A percentile compares a stretch with the other conserved stretches of the same genome.
Evolutionary conservation across 139 green algal genomes (phyloP).

Genomic region (Limnomonas spitsbergensis): DNA sequence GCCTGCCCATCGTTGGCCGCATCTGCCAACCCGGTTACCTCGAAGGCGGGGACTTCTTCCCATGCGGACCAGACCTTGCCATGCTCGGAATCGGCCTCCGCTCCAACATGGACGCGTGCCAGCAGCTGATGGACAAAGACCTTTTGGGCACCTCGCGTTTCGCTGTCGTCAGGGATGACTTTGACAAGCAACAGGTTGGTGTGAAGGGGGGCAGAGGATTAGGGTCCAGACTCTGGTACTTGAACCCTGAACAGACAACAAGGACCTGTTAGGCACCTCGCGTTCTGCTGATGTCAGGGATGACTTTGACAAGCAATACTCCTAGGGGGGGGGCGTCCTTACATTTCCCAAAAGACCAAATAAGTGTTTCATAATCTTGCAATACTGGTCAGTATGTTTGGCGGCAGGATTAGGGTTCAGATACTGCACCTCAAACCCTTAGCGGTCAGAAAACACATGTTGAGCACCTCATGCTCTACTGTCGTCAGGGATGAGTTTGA

Average conservation of each 20-base stretch:
- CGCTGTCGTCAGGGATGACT: conserved; percentile 87
- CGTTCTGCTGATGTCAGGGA: conserved; percentile 84
- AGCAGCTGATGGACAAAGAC: conserved; percentile 85
- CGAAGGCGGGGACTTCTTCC: conserved; percentile 68
- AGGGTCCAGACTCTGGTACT: neutral
- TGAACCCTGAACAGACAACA: conserved; percentile 20
- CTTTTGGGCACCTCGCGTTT: conserved; percentile 78
- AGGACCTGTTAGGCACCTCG: conserved; percentile 77
- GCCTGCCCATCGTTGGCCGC: conserved; percentile 71
- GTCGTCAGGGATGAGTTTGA: too few relatives aligned
- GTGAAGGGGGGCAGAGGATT: too few relatives aligned
- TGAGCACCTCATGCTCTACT: too few relatives aligned
- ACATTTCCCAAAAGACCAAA: too few relatives aligned
- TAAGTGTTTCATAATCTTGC: too few relatives aligned
- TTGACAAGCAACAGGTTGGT: conserved; percentile 79
- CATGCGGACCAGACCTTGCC: conserved; percentile 60
- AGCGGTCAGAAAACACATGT: too few relatives aligned
- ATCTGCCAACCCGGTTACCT: conserved; percentile 77
- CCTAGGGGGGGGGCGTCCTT: too few relatives aligned
- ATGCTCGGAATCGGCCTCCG: conserved; percentile 88
- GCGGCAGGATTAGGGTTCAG: too few relatives aligned
- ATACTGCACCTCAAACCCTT: too few relatives aligned
- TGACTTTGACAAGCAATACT: conserved; percentile 86
- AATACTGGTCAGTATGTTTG: too few relatives aligned
- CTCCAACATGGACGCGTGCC: conserved; percentile 79